phyloP scores from a whole-genome alignment of 2,329 filamentous ascomycete species.

The Geosmithia flava region DNA sequence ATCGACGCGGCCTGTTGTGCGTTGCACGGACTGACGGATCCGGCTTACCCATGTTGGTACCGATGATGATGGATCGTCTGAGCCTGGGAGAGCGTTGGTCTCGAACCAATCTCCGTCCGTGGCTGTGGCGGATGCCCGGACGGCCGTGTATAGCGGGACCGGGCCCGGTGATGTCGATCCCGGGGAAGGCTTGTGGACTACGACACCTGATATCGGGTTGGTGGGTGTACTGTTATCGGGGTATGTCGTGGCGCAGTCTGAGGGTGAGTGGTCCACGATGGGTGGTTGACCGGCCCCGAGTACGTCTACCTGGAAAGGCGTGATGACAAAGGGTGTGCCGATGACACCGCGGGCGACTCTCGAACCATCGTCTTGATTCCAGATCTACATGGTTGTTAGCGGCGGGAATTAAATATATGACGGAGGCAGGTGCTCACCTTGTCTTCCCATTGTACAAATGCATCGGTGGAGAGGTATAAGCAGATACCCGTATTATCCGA shows the following conservation, averaged over 20 bases:
- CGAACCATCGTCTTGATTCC: slow-evolving; percentile 18
- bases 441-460: slow-evolving; percentile 45
- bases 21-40: slow-evolving; percentile 29
- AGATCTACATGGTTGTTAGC: slow-evolving; percentile 20
- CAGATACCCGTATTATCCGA: slow-evolving; percentile 35
- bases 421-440: slow-evolving; percentile 18
- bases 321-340: slow-evolving; percentile 34
- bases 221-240: slow-evolving; percentile 14
- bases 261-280: slow-evolving; percentile 21
- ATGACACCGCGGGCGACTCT: slow-evolving; percentile 40
- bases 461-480: slow-evolving; percentile 34
- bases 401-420: neutral
- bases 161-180: slow-evolving; percentile 7
- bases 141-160: slow-evolving; percentile 35
- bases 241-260: slow-evolving; percentile 35
- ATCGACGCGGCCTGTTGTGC: slow-evolving; percentile 30
- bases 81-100: slow-evolving; percentile 24
- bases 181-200: slow-evolving; percentile 24
- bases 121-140: slow-evolving; percentile 38
- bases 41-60: slow-evolving; percentile 33
- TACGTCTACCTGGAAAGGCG: slow-evolving; percentile 37
- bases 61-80: slow-evolving; percentile 5
- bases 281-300: slow-evolving; percentile 10
- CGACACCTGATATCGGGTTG: slow-evolving; percentile 37
- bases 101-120: slow-evolving; percentile 41